Percentiles rank a stretch among this genome's conserved stretches.
These are phyloP conservation scores for Candida nanaspora DNA, from an alignment of 805 yeast species.

Conservation along the genomic window DNA sequence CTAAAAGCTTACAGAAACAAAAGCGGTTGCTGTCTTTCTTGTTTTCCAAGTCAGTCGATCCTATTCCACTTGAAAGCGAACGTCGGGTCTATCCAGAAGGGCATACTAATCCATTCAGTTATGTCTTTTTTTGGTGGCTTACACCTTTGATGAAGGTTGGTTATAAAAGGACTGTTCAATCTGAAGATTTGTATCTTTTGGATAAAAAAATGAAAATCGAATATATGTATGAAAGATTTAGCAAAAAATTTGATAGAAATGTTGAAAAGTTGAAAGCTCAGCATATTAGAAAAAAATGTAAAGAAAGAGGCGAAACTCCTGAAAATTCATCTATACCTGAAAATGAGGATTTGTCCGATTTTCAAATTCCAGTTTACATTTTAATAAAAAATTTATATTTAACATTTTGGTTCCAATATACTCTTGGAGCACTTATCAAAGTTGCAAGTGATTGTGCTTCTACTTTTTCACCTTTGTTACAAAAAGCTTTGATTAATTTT, in stretches of 20 bases:
- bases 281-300: constrained; percentile 24
- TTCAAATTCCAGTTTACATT: constrained; percentile 12
- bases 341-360: constrained; percentile 19
- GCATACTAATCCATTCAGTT: constrained; percentile 28
- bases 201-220: constrained; percentile 37
- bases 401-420: constrained; percentile 39
- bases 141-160: constrained; percentile 52
- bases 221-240: constrained; percentile 29
- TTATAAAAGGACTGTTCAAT: constrained; percentile 59
- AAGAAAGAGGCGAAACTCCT: constrained; percentile 12
- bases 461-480: constrained; percentile 55
- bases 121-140: constrained; percentile 56
- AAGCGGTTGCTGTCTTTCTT: constrained; percentile 4
- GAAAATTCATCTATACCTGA: constrained; percentile 9
- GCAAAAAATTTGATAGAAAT: neutral
- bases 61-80: constrained; percentile 37
- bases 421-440: constrained; percentile 30
- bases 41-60: constrained; percentile 33
- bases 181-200: constrained; percentile 50
- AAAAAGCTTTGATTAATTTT: constrained; percentile 49
- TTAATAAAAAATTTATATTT: constrained; percentile 27
- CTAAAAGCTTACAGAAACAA: neutral
- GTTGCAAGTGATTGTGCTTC: constrained; percentile 34
- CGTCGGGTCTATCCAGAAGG: constrained; percentile 32
- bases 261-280: constrained; percentile 11